Percentiles rank a stretch among this genome's conserved stretches.
phyloP scores from a whole-genome alignment of 2,329 filamentous ascomycete genomes.

The Aspergillus fischeri region DNA sequence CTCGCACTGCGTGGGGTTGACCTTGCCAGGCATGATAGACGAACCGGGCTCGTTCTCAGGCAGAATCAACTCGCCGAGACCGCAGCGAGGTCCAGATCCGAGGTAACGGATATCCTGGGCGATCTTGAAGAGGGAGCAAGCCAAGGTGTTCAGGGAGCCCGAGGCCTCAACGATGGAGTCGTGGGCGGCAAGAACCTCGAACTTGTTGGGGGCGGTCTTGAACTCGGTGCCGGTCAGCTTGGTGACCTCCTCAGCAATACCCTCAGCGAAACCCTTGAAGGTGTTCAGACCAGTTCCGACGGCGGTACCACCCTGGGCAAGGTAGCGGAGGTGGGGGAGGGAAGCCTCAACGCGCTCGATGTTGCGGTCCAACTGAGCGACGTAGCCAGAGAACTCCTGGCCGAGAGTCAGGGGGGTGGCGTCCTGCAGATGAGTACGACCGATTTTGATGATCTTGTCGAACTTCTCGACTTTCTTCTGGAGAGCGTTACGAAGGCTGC shows the following conservation, averaged over 20 bases:
- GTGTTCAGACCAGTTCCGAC: conserved; percentile 98
- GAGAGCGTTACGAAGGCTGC: conserved; percentile 75
- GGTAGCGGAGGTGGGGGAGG: conserved; percentile 76
- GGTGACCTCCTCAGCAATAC: conserved; percentile 82
- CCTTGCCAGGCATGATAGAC: conserved; percentile 99
- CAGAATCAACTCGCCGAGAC: conserved; percentile 85
- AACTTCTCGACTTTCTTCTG: conserved; percentile 88
- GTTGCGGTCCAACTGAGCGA: conserved; percentile 87
- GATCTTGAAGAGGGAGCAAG: conserved; percentile 91
- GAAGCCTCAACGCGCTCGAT: conserved; percentile 80
- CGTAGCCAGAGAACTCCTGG: conserved; percentile 97
- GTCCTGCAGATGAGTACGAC: conserved; percentile 94
- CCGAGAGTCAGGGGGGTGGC: conserved; percentile 92
- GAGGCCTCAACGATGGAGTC: conserved; percentile 94
- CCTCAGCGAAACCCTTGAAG: conserved; percentile 91
- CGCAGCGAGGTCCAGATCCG: conserved; percentile 90
- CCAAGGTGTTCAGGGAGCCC: conserved; percentile 88
- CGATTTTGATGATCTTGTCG: conserved; percentile 97
- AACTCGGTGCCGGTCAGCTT: conserved; percentile 93
- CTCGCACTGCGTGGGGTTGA: conserved; percentile 98
- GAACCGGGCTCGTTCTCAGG: conserved; percentile 98
- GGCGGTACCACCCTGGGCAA: conserved; percentile 93
- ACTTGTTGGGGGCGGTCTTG: conserved; percentile 97
- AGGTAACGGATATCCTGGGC: conserved; percentile 97
- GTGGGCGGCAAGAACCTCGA: conserved; percentile 92